A percentile compares a stretch with the other conserved stretches of the same genome.
Conservation (phyloP, 1,284 basidiomycete genomes). For the Tausonia pullulans region DNA sequence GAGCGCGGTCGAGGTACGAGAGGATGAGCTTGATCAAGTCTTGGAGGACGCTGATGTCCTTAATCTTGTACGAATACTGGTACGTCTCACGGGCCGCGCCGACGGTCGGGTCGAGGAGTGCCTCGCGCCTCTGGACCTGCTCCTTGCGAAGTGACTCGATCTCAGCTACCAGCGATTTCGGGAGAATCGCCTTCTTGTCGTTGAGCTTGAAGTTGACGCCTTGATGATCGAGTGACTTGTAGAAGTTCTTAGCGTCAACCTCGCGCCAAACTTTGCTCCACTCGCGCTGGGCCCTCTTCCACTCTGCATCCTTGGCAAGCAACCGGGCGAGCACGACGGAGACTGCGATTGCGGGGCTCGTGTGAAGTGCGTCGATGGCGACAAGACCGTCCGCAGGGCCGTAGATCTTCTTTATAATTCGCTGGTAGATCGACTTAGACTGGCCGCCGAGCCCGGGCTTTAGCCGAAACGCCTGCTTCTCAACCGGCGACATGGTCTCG, state of each 20-base stretch:
- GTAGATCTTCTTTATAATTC: slow-evolving; percentile 91
- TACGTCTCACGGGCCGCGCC: slow-evolving; percentile 34
- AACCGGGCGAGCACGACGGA: slow-evolving; percentile 84
- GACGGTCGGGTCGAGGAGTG: slow-evolving; percentile 52
- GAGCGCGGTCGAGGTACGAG: slow-evolving; percentile 75
- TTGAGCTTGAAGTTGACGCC: slow-evolving; percentile 87
- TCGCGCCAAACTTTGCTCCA: slow-evolving; percentile 98
- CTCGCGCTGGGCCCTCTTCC: slow-evolving; percentile 86
- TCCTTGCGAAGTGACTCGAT: slow-evolving; percentile 45
- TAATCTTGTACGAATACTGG: slow-evolving; percentile 71
- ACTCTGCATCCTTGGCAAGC: slow-evolving; percentile 94
- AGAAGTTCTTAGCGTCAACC: slow-evolving; percentile 92
- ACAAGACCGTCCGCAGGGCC: slow-evolving; percentile 65
- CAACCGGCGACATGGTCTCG: slow-evolving; percentile 79
- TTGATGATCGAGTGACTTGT: slow-evolving; percentile 93
- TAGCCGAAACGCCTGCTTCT: slow-evolving; percentile 70
- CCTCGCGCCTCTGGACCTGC: slow-evolving; percentile 56
- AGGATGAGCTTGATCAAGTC: slow-evolving; percentile 83
- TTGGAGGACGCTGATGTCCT: slow-evolving; percentile 69
- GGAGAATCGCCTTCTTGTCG: slow-evolving; percentile 91
- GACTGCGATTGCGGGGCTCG: slow-evolving; percentile 78
- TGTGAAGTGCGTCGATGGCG: slow-evolving; percentile 82
- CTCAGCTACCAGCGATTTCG: slow-evolving; percentile 24
- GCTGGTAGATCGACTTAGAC: slow-evolving; percentile 80
- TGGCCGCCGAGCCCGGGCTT: slow-evolving; percentile 81